A percentile compares a stretch with the other conserved stretches of the same genome.
Conservation (phyloP, 2,329 filamentous ascomycete species). For the Aspergillus intermedius region DNA sequence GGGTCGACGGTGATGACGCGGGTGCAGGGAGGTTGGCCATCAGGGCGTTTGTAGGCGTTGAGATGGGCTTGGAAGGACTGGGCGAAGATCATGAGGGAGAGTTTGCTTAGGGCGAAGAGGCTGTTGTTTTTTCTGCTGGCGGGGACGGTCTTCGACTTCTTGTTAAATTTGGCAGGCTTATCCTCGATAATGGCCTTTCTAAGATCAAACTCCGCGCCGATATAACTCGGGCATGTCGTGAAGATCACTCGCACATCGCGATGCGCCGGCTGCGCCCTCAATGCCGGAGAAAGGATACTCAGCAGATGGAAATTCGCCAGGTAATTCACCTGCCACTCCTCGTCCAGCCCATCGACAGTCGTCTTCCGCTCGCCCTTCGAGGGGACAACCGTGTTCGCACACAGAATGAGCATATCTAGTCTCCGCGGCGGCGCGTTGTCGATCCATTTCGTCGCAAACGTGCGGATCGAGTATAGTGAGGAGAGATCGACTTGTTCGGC, state of each 20-base stretch:
- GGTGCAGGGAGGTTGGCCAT: conserved; percentile 73
- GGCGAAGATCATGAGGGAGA: conserved; percentile 85
- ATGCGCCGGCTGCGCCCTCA: conserved; percentile 86
- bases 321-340: conserved; percentile 92
- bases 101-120: conserved; percentile 58
- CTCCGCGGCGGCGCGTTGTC: conserved; percentile 86
- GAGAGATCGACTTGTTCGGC: conserved; percentile 89
- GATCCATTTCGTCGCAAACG: conserved; percentile 96
- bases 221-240: conserved; percentile 81
- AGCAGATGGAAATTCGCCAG: conserved; percentile 92
- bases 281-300: conserved; percentile 80
- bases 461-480: conserved; percentile 81
- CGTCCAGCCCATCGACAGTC: conserved; percentile 75
- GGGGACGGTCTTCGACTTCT: conserved; percentile 30
- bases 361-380: conserved; percentile 47
- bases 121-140: conserved; percentile 10
- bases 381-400: conserved; percentile 65
- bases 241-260: conserved; percentile 86
- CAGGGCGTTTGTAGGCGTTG: conserved; percentile 73
- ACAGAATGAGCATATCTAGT: conserved; percentile 85
- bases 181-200: conserved; percentile 18
- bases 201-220: conserved; percentile 61
- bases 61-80: conserved; percentile 89
- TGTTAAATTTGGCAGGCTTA: conserved; percentile 26
- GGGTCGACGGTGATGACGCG: conserved; percentile 84